These are phyloP conservation scores for Botryotinia globosa DNA, from an alignment of 2,329 filamentous ascomycete genomes.

Conservation along the genomic window DNA sequence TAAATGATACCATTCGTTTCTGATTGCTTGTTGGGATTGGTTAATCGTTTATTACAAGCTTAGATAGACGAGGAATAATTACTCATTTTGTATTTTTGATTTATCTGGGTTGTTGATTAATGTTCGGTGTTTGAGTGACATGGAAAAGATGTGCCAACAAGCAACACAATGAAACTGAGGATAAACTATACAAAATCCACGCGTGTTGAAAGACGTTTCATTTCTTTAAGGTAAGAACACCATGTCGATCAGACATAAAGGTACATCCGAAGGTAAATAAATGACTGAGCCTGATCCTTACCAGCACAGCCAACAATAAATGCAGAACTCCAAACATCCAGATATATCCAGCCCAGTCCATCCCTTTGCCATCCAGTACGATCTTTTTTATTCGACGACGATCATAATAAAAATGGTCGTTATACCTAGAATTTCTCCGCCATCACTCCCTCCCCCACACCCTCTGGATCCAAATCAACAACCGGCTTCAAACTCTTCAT, in stretches of 20 bases:
- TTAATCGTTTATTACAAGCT: not conserved
- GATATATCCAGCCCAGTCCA: not conserved
- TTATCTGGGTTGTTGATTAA: not conserved
- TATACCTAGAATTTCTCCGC: not conserved
- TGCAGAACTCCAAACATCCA: not conserved
- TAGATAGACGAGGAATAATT: not conserved
- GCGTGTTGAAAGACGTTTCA: not conserved
- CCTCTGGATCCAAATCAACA: constrained; percentile 24
- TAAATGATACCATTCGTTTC: not conserved
- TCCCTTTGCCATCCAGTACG: not conserved
- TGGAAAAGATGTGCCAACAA: not conserved
- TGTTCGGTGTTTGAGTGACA: not conserved
- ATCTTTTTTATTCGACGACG: not conserved
- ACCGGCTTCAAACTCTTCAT: constrained; percentile 29
- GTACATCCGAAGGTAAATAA: not conserved
- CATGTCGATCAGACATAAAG: not conserved
- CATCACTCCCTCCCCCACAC: not conserved
- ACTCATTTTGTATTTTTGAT: not conserved
- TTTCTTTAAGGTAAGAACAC: not conserved
- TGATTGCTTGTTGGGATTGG: not conserved
- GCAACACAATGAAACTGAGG: not conserved
- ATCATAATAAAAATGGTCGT: not conserved
- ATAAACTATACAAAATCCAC: not conserved
- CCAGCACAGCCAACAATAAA: not conserved
- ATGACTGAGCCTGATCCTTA: not conserved